Evolutionary conservation across 2,329 filamentous ascomycete genomes (phyloP).

Genomic region (Ustulina deusta): DNA sequence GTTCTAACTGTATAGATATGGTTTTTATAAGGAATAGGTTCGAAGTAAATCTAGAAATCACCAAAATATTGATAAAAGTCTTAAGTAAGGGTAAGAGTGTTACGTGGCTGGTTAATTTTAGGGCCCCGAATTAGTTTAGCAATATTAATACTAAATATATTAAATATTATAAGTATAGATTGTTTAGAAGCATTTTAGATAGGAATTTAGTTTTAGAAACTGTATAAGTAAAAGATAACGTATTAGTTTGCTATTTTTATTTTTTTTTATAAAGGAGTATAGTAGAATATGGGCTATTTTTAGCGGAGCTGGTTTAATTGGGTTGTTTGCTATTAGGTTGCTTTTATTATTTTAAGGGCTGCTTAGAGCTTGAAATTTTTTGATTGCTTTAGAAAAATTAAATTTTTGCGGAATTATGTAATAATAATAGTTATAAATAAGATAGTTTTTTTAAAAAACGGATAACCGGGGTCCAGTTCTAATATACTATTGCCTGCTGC

Average conservation of each 20-base stretch:
- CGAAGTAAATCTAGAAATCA: constrained; percentile 50
- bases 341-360: background rate
- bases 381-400: constrained; percentile 32
- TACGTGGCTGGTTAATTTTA: background rate
- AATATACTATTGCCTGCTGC: constrained; percentile 35
- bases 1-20: constrained; percentile 50
- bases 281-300: background rate
- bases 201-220: background rate
- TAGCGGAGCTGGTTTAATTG: background rate
- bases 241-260: background rate
- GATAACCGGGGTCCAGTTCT: constrained; percentile 44
- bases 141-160: constrained; percentile 2
- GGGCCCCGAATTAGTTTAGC: background rate
- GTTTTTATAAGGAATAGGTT: constrained; percentile 38
- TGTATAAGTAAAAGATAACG: background rate
- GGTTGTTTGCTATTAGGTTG: background rate
- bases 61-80: constrained; percentile 49
- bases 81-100: background rate
- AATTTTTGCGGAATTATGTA: constrained; percentile 48
- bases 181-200: background rate
- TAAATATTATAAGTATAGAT: background rate
- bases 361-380: constrained; percentile 15
- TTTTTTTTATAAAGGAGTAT: background rate
- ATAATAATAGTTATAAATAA: constrained; percentile 47
- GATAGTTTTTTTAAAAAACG: constrained; percentile 45